Base-by-base conservation (phyloP, 148 eudicot genomes). In the Silene latifolia region DNA sequence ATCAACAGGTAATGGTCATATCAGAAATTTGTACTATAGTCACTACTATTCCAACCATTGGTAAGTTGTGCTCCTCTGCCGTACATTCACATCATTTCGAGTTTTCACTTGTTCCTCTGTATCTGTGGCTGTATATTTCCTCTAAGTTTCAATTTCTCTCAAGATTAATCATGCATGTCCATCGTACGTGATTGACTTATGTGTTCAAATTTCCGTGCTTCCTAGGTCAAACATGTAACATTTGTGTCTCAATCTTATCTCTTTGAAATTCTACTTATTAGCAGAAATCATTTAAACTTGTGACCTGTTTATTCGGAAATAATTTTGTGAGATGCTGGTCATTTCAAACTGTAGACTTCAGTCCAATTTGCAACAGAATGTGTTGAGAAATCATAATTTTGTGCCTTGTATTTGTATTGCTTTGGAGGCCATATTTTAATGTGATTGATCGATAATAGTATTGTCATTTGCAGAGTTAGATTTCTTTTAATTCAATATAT, bases 21-120 rank as follows among this genome's bases (percentile, higher is more conserved):
- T n/a, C n/a, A n/a, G n/a, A n/a, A n/a, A n/a, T n/a, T n/a, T n/a
- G n/a, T n/a, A n/a, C n/a, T n/a, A n/a, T n/a, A n/a, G 91, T 88
- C 62, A 88, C 91, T n/a, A 88, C 91, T 67, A 88, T 88, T 72
- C 91, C 91, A 44, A 88, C 91, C 75, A 88, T 88, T 42, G 91
- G 91, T 88, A 81, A 78, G 87, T 81, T 29, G 9, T 67, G 25
- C 13, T 67, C 64, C 64, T 63, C 20, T 47, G 23, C 7, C 27
- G 7, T 1, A 19, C 20, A 14, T 42, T 57, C 20, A 2, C 18
- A 68, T 67, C 9, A 21, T 69, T 74, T 47, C 15, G 56, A 51
- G 14, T 13, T 51, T 11, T 48, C 7, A 48, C 19, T 59, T 18
- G 6, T 35, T 67, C 3, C 0, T 42, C 51, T 7, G 51, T 35